Base-by-base conservation (phyloP, 2,329 filamentous ascomycete genomes). In the Boeremia exigua region DNA sequence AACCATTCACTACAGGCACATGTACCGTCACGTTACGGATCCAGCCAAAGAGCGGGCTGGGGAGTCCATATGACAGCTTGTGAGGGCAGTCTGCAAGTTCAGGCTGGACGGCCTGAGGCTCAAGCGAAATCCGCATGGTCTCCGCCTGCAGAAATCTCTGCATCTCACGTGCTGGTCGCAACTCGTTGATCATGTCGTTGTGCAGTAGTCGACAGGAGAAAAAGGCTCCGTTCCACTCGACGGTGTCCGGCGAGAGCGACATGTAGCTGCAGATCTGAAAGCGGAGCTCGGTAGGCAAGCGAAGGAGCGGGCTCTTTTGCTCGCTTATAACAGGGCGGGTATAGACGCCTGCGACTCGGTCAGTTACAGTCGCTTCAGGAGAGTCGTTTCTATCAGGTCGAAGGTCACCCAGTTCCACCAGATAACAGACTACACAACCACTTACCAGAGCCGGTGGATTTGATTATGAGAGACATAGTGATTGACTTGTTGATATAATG, bases 241-340 rank as follows among this genome's bases (percentile, higher is more conserved):
- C 12, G 7, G 28, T 49, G 11, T 28, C 19, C 1, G 46, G 37
- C 7, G 17, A 29, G 12, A 49, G 36, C 19, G 29, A 27, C 36
- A 34, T 49, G 27, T 42, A 17, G 30, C 19, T 29, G 38, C 29
- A 37, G 23, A 49, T 29, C 4, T 43, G 14, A 19, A 49, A n/a
- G n/a, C 38, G 47, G 3, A 49, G 46, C 47, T 49, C 47, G n/a
- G 9, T 28, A 6, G 47, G 47, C 4, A 49, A 17, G 8, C 29
- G 27, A 10, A 49, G 30, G 14, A 42, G 47, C 8, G n/a, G 30
- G 14, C 28, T 42, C 9, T 28, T 14, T 17, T 2, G 19, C 19
- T 23, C 19, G 19, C 19, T 23, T 23, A 23, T 5, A 23, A 23
- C 5, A 23, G 19, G 19, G 19, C 19, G 19, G 5, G 19, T 5